phyloP scores from a whole-genome alignment of 2,329 filamentous ascomycete species.

The Diaporthe sp. region DNA sequence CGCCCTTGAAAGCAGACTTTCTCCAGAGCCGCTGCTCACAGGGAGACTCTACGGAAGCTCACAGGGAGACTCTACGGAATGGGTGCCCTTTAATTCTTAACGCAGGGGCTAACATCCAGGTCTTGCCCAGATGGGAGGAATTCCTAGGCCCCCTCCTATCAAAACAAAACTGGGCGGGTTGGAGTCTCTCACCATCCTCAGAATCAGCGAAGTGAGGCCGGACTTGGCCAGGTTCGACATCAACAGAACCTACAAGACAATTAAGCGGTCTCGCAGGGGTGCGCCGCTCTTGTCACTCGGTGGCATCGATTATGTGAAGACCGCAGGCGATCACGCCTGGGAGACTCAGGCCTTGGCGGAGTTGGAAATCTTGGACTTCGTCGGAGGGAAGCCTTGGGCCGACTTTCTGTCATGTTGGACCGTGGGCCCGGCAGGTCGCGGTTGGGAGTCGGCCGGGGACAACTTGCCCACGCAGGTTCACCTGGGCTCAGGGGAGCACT shows the following conservation, averaged over 20 bases:
- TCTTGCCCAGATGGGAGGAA: neutral
- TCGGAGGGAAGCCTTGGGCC: neutral
- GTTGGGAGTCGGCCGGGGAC: neutral
- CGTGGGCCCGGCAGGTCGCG: neutral
- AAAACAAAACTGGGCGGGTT: too few relatives aligned
- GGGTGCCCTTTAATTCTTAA: neutral
- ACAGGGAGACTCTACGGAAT: neutral
- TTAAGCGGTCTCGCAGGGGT: neutral
- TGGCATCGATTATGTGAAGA: neutral
- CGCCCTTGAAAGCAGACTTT: neutral
- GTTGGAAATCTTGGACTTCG: slow-evolving; percentile 1
- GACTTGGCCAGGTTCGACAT: too few relatives aligned
- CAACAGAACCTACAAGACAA: neutral
- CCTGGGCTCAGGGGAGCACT: neutral
- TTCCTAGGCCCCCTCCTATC: neutral
- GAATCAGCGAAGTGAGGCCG: neutral
- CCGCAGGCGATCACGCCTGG: too few relatives aligned
- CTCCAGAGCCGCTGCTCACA: neutral
- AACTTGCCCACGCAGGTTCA: neutral
- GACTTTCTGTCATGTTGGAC: neutral
- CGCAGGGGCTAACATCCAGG: neutral
- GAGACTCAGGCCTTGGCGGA: neutral
- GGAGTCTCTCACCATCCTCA: neutral
- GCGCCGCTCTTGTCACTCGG: neutral
- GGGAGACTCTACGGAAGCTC: neutral